These are phyloP conservation scores for Fraxinus anomala DNA, from an alignment of 257 asterid genomes.

Conservation along the genomic window DNA sequence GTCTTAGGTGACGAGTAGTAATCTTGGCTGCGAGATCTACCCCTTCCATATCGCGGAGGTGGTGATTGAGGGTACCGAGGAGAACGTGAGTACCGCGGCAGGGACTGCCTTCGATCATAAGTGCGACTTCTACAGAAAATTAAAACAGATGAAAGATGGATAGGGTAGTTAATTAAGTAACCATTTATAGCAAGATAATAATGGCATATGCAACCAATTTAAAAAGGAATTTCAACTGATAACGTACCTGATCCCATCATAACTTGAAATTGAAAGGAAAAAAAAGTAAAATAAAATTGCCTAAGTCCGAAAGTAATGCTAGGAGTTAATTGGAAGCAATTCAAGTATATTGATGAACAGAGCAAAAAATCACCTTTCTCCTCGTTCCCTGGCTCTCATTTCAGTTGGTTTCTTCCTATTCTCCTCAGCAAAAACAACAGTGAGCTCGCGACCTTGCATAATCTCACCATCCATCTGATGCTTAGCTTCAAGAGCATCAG, in stretches of 20 bases:
- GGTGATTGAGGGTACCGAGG: slow-evolving; percentile 37
- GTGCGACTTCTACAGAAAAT: slow-evolving; percentile 48
- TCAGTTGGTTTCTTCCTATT: slow-evolving; percentile 90
- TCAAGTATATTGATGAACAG: not conserved
- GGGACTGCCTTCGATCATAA: slow-evolving; percentile 79
- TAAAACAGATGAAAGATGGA: not conserved
- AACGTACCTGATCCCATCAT: not conserved
- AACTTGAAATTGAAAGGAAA: not conserved
- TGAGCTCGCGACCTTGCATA: slow-evolving; percentile 80
- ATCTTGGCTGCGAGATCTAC: slow-evolving; percentile 61
- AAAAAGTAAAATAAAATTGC: not conserved
- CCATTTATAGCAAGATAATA: not conserved
- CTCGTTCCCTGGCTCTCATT: slow-evolving; percentile 78
- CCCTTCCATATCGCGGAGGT: slow-evolving; percentile 57
- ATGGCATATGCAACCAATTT: not conserved
- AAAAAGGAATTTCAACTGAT: not conserved
- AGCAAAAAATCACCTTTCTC: slow-evolving; percentile 46
- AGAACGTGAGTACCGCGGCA: slow-evolving; percentile 75
- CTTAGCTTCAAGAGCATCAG: slow-evolving; percentile 88
- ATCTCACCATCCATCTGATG: slow-evolving; percentile 87
- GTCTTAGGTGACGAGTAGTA: slow-evolving; percentile 73
- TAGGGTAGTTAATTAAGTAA: too few species aligned
- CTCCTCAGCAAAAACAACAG: slow-evolving; percentile 95
- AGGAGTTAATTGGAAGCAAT: too few species aligned
- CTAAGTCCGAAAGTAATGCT: not conserved